A percentile compares a stretch with the other conserved stretches of the same genome.
phyloP scores from a whole-genome alignment of 176 grass and related monocot genomes.

The Eragrostis nindensis region DNA sequence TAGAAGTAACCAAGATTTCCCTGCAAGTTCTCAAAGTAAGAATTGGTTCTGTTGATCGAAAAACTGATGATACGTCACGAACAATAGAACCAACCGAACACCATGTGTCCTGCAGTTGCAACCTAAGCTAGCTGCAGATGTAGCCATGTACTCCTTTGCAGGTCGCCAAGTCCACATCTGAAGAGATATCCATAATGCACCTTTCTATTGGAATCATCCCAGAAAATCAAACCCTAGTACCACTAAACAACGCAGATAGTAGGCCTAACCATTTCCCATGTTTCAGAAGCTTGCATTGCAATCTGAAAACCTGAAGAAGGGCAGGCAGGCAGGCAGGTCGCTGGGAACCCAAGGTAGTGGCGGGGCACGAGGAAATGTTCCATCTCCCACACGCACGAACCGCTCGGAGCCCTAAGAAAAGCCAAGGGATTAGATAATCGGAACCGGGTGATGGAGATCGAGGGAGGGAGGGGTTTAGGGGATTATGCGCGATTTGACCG shows the following conservation, averaged over 20 bases:
- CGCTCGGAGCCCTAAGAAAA: slow-evolving; percentile 25
- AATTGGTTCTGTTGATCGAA: not conserved
- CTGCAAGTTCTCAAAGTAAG: not conserved
- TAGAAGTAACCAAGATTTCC: not conserved
- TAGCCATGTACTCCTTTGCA: not conserved
- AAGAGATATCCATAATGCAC: slow-evolving; percentile 18
- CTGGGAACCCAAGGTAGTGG: slow-evolving; percentile 44
- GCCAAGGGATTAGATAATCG: not conserved
- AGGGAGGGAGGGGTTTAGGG: slow-evolving; percentile 54
- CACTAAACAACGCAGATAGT: not conserved
- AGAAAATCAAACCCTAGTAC: slow-evolving; percentile 29
- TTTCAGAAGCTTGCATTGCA: not conserved
- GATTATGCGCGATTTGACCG: slow-evolving; percentile 55
- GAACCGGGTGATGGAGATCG: slow-evolving; percentile 33
- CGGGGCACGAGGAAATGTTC: slow-evolving; percentile 47
- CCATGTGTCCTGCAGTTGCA: not conserved
- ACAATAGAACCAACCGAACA: not conserved
- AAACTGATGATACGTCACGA: not conserved
- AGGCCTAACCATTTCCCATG: not conserved
- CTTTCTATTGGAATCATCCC: slow-evolving; percentile 26
- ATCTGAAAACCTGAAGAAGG: not conserved
- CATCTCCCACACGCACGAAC: slow-evolving; percentile 6
- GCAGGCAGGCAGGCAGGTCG: not conserved
- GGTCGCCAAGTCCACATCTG: not conserved
- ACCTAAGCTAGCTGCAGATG: not conserved